Evolutionary conservation across 495 filamentous ascomycete genomes (phyloP).

Genomic region (Daldinia decipiens): DNA sequence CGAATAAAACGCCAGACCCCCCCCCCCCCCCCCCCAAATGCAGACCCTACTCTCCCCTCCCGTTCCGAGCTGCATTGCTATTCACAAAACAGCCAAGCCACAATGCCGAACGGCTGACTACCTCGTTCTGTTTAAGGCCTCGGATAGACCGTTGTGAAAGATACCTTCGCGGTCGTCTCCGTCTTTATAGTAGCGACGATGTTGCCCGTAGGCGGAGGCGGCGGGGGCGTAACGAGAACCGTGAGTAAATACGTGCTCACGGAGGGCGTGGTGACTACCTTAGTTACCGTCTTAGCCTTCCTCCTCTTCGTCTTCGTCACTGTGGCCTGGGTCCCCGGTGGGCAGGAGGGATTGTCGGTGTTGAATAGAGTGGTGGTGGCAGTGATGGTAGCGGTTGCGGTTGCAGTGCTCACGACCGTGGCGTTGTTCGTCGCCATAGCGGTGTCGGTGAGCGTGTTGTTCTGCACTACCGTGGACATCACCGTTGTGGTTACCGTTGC

Average conservation of each 20-base stretch:
- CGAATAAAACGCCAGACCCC: neutral
- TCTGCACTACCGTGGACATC: neutral
- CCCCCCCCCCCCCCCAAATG: neutral
- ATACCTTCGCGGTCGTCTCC: no score
- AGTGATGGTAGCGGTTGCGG: neutral
- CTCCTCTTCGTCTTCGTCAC: slow-evolving; percentile 12
- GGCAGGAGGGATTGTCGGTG: neutral
- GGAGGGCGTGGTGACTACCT: neutral
- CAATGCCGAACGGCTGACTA: no score
- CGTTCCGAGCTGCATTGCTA: neutral
- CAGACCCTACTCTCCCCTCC: neutral
- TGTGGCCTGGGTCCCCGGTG: neutral
- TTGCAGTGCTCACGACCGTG: neutral
- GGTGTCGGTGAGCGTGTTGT: neutral
- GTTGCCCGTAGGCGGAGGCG: neutral
- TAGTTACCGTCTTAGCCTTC: slow-evolving; percentile 5
- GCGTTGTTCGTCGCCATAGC: neutral
- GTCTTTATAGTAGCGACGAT: neutral
- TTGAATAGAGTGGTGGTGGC: neutral
- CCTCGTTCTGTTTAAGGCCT: no score
- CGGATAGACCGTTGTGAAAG: no score
- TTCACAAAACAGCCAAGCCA: no score
- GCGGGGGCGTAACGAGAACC: neutral
- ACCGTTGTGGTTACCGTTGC: neutral
- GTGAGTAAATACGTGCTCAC: neutral